These are phyloP conservation scores for Yamadazyma buinensis DNA, from an alignment of 1,139 yeast species.

Conservation along the genomic window DNA sequence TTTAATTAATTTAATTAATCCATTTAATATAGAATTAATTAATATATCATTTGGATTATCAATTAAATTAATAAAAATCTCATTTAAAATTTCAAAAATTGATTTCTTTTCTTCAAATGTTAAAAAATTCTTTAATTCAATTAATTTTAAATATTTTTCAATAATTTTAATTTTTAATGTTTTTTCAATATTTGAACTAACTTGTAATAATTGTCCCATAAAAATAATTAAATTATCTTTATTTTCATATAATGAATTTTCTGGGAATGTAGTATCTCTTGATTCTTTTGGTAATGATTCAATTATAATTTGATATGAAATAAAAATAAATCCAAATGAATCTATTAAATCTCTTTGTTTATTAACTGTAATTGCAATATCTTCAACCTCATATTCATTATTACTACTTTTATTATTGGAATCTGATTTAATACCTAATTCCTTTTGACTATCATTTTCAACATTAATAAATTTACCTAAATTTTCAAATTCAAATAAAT, in stretches of 20 bases:
- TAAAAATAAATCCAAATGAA: slow-evolving; percentile 52
- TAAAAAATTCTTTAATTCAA: slow-evolving; percentile 45
- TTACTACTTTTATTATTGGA: no score
- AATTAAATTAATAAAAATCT: slow-evolving; percentile 42
- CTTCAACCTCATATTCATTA: slow-evolving; percentile 20
- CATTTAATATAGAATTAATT: slow-evolving; percentile 37
- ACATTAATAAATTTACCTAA: slow-evolving; percentile 38
- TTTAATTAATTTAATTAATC: slow-evolving; percentile 49
- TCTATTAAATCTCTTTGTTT: slow-evolving; percentile 60
- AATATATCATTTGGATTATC: slow-evolving; percentile 34
- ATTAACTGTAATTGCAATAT: slow-evolving; percentile 40
- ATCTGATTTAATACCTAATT: no score
- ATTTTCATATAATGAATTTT: slow-evolving; percentile 21
- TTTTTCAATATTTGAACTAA: slow-evolving; percentile 63
- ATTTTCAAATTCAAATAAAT: slow-evolving; percentile 26
- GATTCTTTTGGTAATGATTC: neutral
- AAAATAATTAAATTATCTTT: slow-evolving; percentile 68
- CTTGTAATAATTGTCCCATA: slow-evolving; percentile 62
- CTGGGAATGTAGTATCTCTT: slow-evolving; percentile 25
- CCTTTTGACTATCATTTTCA: slow-evolving; percentile 11
- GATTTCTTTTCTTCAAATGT: slow-evolving; percentile 53
- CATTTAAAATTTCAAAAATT: slow-evolving; percentile 65
- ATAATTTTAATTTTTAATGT: slow-evolving; percentile 65
- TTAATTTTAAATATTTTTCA: slow-evolving; percentile 57
- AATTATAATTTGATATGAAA: slow-evolving; percentile 25